Conservation (phyloP, 345 rosid species). For the Nasturtium officinale region DNA sequence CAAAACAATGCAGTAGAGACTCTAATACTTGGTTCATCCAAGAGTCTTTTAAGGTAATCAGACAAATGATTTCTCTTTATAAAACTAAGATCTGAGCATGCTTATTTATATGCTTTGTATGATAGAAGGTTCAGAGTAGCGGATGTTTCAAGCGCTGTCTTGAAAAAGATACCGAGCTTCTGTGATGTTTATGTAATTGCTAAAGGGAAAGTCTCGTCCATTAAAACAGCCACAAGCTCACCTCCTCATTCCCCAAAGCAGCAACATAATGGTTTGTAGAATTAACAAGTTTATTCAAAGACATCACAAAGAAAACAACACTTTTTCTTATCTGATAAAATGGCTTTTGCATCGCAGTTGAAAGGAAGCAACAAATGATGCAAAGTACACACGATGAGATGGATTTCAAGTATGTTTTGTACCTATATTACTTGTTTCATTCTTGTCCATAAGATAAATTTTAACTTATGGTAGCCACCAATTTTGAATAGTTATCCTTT, state of each 20-base stretch:
- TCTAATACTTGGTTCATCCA: constrained; percentile 64
- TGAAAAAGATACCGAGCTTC: constrained; percentile 65
- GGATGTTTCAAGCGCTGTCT: constrained; percentile 61
- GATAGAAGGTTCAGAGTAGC: constrained; percentile 62
- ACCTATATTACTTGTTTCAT: constrained; percentile 7
- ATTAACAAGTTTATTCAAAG: neutral
- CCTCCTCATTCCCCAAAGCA: constrained; percentile 40
- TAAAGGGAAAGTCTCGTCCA: constrained; percentile 67
- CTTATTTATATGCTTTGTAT: constrained; percentile 14
- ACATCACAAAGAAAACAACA: neutral
- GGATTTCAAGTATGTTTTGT: constrained; percentile 39
- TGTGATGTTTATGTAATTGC: constrained; percentile 72
- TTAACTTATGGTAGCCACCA: constrained; percentile 6
- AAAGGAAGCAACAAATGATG: constrained; percentile 32
- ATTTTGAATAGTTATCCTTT: constrained; percentile 60
- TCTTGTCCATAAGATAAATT: neutral
- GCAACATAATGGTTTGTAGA: constrained; percentile 25
- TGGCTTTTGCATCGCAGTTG: constrained; percentile 20
- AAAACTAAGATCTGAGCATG: neutral
- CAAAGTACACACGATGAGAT: constrained; percentile 42
- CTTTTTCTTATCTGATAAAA: constrained; percentile 12
- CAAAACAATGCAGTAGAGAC: constrained; percentile 40
- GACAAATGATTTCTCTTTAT: constrained; percentile 15
- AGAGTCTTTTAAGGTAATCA: constrained; percentile 63
- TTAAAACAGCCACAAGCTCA: constrained; percentile 53